Percentiles rank a stretch among this genome's conserved stretches.
Evolutionary conservation across 73 alveolate genomes (phyloP).

Genomic region (Paramecium sexaurelia): DNA sequence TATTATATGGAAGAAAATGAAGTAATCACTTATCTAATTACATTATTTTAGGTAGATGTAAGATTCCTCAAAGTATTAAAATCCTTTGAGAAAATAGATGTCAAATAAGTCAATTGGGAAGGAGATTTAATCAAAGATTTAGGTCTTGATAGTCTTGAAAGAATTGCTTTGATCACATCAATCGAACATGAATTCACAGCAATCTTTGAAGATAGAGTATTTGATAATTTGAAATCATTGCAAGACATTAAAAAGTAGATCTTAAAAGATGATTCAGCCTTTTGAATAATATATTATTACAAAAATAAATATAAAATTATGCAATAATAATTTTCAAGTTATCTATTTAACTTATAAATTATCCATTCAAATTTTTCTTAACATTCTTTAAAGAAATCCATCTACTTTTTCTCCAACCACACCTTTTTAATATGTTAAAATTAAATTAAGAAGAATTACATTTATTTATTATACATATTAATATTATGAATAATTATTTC

Average conservation of each 20-base stretch:
- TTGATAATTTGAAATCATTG: slow-evolving; percentile 77
- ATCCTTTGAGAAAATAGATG: slow-evolving; percentile 68
- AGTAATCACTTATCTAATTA: neutral
- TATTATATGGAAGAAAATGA: slow-evolving; percentile 16
- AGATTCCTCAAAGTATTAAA: slow-evolving; percentile 61
- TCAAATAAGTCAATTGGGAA: slow-evolving; percentile 76
- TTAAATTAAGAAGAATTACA: no score
- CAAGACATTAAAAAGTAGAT: slow-evolving; percentile 70
- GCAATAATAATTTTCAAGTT: neutral
- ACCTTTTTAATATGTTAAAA: no score
- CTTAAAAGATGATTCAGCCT: slow-evolving; percentile 57
- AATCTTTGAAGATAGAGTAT: slow-evolving; percentile 83
- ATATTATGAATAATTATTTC: no score
- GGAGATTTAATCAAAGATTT: slow-evolving; percentile 60
- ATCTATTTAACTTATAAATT: neutral
- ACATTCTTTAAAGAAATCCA: neutral
- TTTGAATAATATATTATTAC: slow-evolving; percentile 60
- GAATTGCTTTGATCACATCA: slow-evolving; percentile 79
- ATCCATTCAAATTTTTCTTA: no score
- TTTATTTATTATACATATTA: no score
- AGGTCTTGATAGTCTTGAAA: slow-evolving; percentile 80
- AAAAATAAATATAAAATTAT: slow-evolving; percentile 7
- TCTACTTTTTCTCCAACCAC: neutral
- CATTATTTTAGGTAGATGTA: slow-evolving; percentile 50
- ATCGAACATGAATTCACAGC: slow-evolving; percentile 85